phyloP scores from a whole-genome alignment of 2,329 filamentous ascomycete genomes.

The Taxawa tesnikishii region DNA sequence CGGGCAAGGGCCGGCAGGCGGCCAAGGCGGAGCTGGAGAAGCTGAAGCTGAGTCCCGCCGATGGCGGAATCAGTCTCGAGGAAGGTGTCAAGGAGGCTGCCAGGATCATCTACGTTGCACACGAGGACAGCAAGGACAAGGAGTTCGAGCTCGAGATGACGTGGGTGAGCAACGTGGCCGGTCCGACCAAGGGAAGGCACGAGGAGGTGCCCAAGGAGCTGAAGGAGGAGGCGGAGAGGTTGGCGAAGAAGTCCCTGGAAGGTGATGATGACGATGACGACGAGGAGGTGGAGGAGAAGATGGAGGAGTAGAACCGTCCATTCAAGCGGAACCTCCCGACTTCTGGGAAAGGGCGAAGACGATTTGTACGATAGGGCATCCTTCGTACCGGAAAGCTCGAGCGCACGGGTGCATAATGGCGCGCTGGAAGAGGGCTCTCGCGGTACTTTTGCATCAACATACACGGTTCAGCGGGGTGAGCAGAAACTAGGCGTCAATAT shows the following conservation, averaged over 20 bases:
- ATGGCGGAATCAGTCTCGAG: slow-evolving; percentile 62
- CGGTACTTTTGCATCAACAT: too few species aligned
- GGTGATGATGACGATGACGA: slow-evolving; percentile 74
- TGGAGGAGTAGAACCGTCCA: slow-evolving; percentile 91
- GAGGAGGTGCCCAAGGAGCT: slow-evolving; percentile 87
- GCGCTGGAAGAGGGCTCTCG: too few species aligned
- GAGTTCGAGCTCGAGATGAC: slow-evolving; percentile 99
- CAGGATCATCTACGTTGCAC: slow-evolving; percentile 90
- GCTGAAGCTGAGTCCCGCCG: slow-evolving; percentile 56
- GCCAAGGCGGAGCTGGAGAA: slow-evolving; percentile 99
- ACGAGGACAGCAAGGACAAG: slow-evolving; percentile 99
- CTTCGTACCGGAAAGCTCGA: too few species aligned
- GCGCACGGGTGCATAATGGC: too few species aligned
- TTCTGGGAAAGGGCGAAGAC: too few species aligned
- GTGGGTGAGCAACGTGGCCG: slow-evolving; percentile 78
- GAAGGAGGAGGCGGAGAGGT: slow-evolving; percentile 79
- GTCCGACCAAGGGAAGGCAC: slow-evolving; percentile 85
- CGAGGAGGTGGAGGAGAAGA: slow-evolving; percentile 81
- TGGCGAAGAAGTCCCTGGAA: slow-evolving; percentile 83
- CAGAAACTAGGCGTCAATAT: too few species aligned
- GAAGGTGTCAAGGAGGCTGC: slow-evolving; percentile 94
- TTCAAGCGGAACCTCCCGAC: too few species aligned
- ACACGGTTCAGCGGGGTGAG: too few species aligned
- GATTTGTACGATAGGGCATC: too few species aligned
- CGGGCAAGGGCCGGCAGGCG: slow-evolving; percentile 90